Conservation (phyloP, 495 filamentous ascomycete species). For the Stereocaulon alpinum region DNA sequence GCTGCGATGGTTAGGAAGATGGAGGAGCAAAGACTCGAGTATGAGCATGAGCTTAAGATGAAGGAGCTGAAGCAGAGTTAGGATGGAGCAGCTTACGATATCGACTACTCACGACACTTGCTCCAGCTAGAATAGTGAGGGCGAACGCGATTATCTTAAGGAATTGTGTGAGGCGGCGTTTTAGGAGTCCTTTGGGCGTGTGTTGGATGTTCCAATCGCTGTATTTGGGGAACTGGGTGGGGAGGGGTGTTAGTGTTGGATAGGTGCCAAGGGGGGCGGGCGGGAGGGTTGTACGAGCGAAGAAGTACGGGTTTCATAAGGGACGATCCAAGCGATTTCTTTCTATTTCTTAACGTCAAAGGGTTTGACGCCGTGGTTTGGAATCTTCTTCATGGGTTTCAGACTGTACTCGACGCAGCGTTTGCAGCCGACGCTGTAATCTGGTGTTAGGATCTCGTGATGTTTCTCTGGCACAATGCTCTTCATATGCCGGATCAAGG, state of each 20-base stretch:
- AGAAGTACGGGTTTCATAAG: no score
- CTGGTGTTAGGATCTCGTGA: constrained; percentile 51
- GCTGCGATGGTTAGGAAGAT: background rate
- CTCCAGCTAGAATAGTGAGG: no score
- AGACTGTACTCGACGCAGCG: constrained; percentile 40
- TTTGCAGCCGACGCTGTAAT: constrained; percentile 56
- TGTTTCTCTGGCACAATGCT: constrained; percentile 46
- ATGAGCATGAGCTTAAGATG: background rate
- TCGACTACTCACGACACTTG: no score
- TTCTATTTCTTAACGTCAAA: constrained; percentile 42
- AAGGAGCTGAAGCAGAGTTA: background rate
- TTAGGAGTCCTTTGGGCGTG: constrained; percentile 35
- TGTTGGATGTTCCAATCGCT: constrained; percentile 43
- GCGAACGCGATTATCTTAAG: constrained; percentile 21
- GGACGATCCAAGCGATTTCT: constrained; percentile 44
- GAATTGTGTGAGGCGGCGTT: constrained; percentile 21
- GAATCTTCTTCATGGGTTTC: constrained; percentile 34
- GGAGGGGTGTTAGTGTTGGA: constrained; percentile 3
- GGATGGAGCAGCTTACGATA: no score
- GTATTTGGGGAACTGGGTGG: constrained; percentile 50
- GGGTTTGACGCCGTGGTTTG: constrained; percentile 32
- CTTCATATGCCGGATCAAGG: constrained; percentile 39
- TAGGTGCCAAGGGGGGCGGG: no score
- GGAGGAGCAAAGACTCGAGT: background rate
- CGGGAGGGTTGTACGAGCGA: no score